Percentiles rank a stretch among this genome's conserved stretches.
Conservation (phyloP, 208 protist genomes). For the Blechomonas ayalai region DNA sequence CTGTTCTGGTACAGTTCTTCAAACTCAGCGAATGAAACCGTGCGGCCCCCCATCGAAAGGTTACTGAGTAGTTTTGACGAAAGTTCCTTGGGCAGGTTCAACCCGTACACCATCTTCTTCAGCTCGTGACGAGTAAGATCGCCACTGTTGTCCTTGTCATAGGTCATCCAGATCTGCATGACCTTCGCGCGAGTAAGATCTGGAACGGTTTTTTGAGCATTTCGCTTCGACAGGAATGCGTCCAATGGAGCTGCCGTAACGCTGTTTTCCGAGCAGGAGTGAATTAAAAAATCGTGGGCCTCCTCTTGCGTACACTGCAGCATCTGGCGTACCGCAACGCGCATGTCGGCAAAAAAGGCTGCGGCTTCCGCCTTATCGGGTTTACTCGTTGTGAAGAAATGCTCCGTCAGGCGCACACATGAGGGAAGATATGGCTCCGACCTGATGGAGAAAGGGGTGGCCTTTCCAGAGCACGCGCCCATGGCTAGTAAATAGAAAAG, state of each 20-base stretch:
- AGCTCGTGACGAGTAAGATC: constrained; percentile 39
- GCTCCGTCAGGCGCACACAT: constrained; percentile 30
- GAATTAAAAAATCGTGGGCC: constrained; percentile 31
- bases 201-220: constrained; percentile 8
- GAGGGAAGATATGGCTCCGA: constrained; percentile 21
- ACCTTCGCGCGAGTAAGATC: constrained; percentile 46
- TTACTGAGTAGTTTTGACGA: constrained; percentile 18
- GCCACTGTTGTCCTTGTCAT: constrained; percentile 52
- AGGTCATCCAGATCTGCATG: constrained; percentile 65
- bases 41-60: constrained; percentile 16
- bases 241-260: constrained; percentile 22
- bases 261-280: constrained; percentile 24
- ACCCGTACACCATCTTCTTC: constrained; percentile 25
- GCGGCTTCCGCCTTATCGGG: constrained; percentile 16
- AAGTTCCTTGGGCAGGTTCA: constrained; percentile 42
- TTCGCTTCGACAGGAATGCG: constrained; percentile 16
- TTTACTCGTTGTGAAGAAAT: constrained; percentile 21
- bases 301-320: constrained; percentile 34
- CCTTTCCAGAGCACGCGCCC: constrained; percentile 20
- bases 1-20: constrained; percentile 30
- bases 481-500: constrained; percentile 7
- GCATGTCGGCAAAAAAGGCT: constrained; percentile 50
- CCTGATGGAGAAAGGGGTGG: constrained; percentile 7
- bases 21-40: constrained; percentile 34
- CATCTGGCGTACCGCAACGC: constrained; percentile 26